Evolutionary conservation across 805 yeast genomes (phyloP), one percentile per base, ranked within the genome.

Genomic region (Kodamaea kaohsiungensis): DNA sequence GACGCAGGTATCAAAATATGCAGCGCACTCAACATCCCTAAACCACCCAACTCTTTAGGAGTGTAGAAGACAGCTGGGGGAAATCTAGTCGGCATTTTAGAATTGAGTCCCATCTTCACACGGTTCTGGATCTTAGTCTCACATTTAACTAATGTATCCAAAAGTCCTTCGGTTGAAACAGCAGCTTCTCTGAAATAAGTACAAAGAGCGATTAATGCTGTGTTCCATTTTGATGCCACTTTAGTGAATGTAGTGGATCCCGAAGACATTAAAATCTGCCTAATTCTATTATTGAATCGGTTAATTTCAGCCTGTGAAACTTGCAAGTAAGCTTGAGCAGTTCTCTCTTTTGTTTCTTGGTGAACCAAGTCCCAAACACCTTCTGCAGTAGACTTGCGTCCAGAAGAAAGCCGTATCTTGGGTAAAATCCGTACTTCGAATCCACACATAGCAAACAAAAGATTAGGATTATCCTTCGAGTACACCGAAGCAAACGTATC

Each of bases 61-160:
- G 99, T 91, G 67, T 95, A 95, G 64, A 95, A 95, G 0, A 95
- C 99, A 2, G 98, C 98, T 0, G 99, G 99, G 2, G 99, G 99
- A 72, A 95, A 95, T 53, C 99, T 79, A 0, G 97, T 86, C 0
- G 99, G 99, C 99, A 95, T 95, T 70, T 95, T 95, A 12, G 98
- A 93, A 64, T 95, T 95, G 56, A 95, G 78, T 0, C 99, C 99
- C 74, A 93, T 82, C 66, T 95, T 95, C 16, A 95, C 97, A 59
- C 96, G 80, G 52, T 92, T 95, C 71, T 95, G 99, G 46, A 95
- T 87, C 64, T 89, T 87, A 0, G 97, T 92, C 65, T 95, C 99
- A 60, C 96, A 84, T 64, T 88, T 90, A 9, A 95, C 99, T 47
- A 95, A 74, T 2, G 85, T 76, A 66, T 92, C 97, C 9, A 95